A percentile compares a stretch with the other conserved stretches of the same genome.
Conservation (phyloP, 352 stramenopile genomes). For the Aphanomyces cochlioides region DNA sequence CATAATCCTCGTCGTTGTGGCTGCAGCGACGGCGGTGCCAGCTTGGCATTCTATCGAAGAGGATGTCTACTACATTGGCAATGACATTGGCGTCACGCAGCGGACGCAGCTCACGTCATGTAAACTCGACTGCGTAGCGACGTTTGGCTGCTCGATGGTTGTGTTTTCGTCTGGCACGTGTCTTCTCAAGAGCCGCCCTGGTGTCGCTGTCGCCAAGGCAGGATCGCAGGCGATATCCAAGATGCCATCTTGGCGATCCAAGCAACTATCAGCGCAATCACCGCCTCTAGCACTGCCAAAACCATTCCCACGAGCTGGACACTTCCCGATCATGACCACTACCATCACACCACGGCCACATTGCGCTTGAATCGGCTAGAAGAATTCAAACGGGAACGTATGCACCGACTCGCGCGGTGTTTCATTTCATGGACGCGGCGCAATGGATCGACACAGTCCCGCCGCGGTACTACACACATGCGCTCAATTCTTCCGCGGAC, state of each 20-base stretch:
- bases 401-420: not conserved
- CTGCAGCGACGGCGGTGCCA: not conserved
- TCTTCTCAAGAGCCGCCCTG: constrained; percentile 19
- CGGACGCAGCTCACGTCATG: not conserved
- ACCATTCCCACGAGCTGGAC: too few species aligned
- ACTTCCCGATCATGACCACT: too few species aligned
- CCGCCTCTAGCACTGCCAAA: too few species aligned
- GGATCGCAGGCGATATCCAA: not conserved
- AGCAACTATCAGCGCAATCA: not conserved
- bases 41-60: constrained; percentile 7
- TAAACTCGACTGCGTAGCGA: constrained; percentile 1
- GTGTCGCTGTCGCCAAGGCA: not conserved
- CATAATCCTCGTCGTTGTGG: not conserved
- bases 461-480: not conserved
- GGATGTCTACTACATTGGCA: constrained; percentile 24
- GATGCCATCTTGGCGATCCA: not conserved
- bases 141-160: not conserved
- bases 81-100: constrained; percentile 20
- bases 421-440: constrained; percentile 4
- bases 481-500: not conserved
- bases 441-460: constrained; percentile 7
- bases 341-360: not conserved
- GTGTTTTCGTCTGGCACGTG: constrained; percentile 15
- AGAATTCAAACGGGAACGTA: not conserved
- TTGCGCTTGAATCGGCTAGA: not conserved